A percentile compares a stretch with the other conserved stretches of the same genome.
Evolutionary conservation across 345 rosid genomes (phyloP).

Genomic region (Salix udensis): DNA sequence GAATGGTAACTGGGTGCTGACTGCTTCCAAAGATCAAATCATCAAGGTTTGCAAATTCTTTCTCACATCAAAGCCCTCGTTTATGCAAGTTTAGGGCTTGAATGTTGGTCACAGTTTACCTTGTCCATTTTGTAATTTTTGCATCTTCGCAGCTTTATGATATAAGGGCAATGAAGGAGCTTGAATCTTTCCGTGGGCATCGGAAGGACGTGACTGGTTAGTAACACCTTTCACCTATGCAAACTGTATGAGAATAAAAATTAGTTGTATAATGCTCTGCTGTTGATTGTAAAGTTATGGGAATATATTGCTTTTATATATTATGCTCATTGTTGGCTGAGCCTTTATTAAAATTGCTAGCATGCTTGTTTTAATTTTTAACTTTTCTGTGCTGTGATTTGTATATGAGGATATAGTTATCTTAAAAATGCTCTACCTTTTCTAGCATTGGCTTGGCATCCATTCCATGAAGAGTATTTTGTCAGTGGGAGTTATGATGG

Average conservation of each 20-base stretch:
- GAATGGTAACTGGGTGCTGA: slow-evolving; percentile 97
- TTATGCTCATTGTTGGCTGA: not conserved
- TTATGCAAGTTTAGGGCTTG: not conserved
- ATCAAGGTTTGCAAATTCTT: slow-evolving; percentile 55
- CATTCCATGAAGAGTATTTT: slow-evolving; percentile 95
- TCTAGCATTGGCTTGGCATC: slow-evolving; percentile 96
- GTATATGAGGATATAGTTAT: not conserved
- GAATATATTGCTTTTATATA: not conserved
- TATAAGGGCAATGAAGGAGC: slow-evolving; percentile 98
- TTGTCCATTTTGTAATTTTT: not conserved
- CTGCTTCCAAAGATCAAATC: slow-evolving; percentile 94
- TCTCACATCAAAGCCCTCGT: slow-evolving; percentile 2
- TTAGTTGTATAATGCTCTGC: not conserved
- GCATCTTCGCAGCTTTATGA: slow-evolving; percentile 65
- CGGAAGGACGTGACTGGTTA: slow-evolving; percentile 89
- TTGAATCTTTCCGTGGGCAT: slow-evolving; percentile 96
- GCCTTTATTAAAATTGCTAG: not conserved
- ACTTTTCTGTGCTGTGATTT: not conserved
- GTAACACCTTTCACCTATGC: slow-evolving; percentile 25
- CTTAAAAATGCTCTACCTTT: slow-evolving; percentile 1
- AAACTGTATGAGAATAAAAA: not conserved
- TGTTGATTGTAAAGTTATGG: not conserved
- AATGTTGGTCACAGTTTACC: not conserved
- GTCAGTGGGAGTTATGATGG: slow-evolving; percentile 97
- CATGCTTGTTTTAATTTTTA: not conserved